A percentile compares a stretch with the other conserved stretches of the same genome.
Conservation (phyloP, 768 basidiomycete genomes). For the Roridomyces roridus region DNA sequence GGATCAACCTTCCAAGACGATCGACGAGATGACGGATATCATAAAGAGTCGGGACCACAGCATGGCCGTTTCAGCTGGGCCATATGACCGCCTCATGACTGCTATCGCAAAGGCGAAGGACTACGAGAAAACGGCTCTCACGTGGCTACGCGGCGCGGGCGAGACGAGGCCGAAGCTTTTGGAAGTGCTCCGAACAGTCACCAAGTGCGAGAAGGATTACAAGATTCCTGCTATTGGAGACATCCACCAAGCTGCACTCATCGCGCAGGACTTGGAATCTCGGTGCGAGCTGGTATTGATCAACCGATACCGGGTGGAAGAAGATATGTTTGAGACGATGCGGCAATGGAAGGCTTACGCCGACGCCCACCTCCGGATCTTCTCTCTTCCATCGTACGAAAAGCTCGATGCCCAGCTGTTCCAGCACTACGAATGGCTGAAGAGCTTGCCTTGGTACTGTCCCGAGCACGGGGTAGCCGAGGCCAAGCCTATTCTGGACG, state of each 20-base stretch:
- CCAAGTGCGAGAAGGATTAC: conserved; percentile 79
- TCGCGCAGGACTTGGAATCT: conserved; percentile 79
- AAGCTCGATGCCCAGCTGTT: conserved; percentile 72
- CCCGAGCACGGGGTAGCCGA: conserved; percentile 69
- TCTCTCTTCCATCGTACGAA: conserved; percentile 75
- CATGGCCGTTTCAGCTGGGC: conserved; percentile 72
- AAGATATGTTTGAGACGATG: conserved; percentile 76
- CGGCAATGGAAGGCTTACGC: conserved; percentile 77
- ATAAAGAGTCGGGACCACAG: conserved; percentile 60
- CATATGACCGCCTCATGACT: conserved; percentile 69
- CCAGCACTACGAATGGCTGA: conserved; percentile 73
- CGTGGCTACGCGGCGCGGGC: conserved; percentile 70
- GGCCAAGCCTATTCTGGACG: conserved; percentile 68
- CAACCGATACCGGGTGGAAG: conserved; percentile 61
- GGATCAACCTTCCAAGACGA: conserved; percentile 71
- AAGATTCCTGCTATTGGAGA: conserved; percentile 69
- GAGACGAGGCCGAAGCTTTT: conserved; percentile 63
- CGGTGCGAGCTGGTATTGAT: conserved; percentile 78
- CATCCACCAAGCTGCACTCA: conserved; percentile 72
- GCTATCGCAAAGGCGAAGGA: conserved; percentile 76
- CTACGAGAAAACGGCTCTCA: conserved; percentile 78
- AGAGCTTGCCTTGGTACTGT: conserved; percentile 82
- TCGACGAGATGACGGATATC: conserved; percentile 79
- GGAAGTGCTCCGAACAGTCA: conserved; percentile 73
- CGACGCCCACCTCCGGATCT: conserved; percentile 72